These are phyloP conservation scores for Phyllosticta capitalensis DNA, from an alignment of 2,329 filamentous ascomycete species.

Conservation along the genomic window DNA sequence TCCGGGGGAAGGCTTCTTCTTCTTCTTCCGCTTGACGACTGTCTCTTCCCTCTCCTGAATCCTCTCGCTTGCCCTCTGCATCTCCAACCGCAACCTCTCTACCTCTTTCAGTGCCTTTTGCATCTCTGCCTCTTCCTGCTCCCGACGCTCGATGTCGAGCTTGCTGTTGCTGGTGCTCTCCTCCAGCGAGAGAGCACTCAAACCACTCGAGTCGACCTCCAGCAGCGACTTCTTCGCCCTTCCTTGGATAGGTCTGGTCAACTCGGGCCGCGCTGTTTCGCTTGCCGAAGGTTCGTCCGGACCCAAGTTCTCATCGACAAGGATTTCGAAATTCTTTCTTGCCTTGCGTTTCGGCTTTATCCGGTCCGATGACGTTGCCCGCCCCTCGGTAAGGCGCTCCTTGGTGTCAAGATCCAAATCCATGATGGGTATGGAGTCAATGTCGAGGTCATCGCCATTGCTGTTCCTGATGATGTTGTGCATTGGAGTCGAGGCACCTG, in stretches of 20 bases:
- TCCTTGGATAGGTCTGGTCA: constrained; percentile 18
- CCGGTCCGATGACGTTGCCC: constrained; percentile 15
- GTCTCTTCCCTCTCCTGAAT: constrained; percentile 62
- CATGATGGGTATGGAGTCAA: constrained; percentile 95
- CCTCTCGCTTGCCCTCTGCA: constrained; percentile 72
- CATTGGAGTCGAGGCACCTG: constrained; percentile 63
- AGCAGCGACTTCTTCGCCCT: constrained; percentile 58
- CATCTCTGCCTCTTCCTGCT: constrained; percentile 81
- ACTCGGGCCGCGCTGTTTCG: constrained; percentile 21
- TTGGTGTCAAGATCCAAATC: constrained; percentile 62
- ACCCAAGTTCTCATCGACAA: constrained; percentile 39
- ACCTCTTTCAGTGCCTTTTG: constrained; percentile 79
- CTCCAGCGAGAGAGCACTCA: constrained; percentile 63
- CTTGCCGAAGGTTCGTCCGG: constrained; percentile 19
- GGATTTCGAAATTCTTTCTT: constrained; percentile 35
- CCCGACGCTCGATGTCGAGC: constrained; percentile 55
- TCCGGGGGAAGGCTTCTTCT: constrained; percentile 25
- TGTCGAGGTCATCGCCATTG: constrained; percentile 70
- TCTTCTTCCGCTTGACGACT: constrained; percentile 51
- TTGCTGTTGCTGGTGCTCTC: constrained; percentile 32
- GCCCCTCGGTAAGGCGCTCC: constrained; percentile 11
- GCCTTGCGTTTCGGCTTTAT: constrained; percentile 24
- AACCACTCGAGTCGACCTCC: constrained; percentile 76
- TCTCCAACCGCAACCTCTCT: constrained; percentile 74
- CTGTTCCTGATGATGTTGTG: constrained; percentile 60